Percentiles rank a stretch among this genome's conserved stretches.
Evolutionary conservation across 768 basidiomycete genomes (phyloP).

Genomic region (Xerocomus spinulosus): DNA sequence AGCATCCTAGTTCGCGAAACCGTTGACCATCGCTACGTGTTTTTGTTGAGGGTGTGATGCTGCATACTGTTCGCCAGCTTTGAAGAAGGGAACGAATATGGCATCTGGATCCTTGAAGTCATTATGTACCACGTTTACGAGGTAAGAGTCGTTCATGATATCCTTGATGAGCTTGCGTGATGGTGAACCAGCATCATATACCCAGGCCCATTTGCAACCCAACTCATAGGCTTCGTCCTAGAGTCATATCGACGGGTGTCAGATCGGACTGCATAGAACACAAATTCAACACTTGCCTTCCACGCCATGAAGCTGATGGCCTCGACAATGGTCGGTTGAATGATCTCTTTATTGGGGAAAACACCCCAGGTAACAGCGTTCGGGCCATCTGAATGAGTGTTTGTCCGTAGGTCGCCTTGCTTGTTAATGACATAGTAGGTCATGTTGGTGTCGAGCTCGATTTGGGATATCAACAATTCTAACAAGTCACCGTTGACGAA

Average conservation of each 20-base stretch:
- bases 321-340: slow-evolving; percentile 95
- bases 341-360: slow-evolving; percentile 94
- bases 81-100: slow-evolving; percentile 85
- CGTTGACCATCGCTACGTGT: slow-evolving; percentile 36
- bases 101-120: slow-evolving; percentile 82
- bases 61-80: slow-evolving; percentile 62
- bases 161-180: slow-evolving; percentile 72
- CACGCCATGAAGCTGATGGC: slow-evolving; percentile 98
- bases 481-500: slow-evolving; percentile 79
- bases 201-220: slow-evolving; percentile 83
- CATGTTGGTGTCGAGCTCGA: slow-evolving; percentile 82
- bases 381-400: slow-evolving; percentile 91
- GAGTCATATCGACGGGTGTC: slow-evolving; percentile 7
- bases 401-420: slow-evolving; percentile 89
- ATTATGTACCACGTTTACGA: slow-evolving; percentile 96
- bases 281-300: slow-evolving; percentile 55
- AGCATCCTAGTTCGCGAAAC: slow-evolving; percentile 25
- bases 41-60: slow-evolving; percentile 33
- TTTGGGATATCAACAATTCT: slow-evolving; percentile 65
- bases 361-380: slow-evolving; percentile 99
- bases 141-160: slow-evolving; percentile 75
- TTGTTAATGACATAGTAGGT: slow-evolving; percentile 99
- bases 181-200: slow-evolving; percentile 75
- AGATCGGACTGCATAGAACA: neutral
- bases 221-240: slow-evolving; percentile 94